Conservation (phyloP, 805 yeast species). For the Hanseniaspora occidentalis region DNA sequence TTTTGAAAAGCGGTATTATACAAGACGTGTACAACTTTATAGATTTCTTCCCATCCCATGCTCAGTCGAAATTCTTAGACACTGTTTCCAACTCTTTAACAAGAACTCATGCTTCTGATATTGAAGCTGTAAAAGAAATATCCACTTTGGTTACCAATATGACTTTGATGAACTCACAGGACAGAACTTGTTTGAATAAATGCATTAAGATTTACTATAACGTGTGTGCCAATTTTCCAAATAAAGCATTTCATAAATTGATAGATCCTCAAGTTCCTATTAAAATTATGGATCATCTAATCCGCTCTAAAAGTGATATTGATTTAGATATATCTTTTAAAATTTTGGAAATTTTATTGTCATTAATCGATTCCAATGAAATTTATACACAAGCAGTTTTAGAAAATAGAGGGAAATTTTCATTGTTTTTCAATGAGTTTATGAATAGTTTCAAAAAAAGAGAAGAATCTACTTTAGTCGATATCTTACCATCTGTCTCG, state of each 20-base stretch:
- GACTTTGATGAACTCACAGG: conserved; percentile 41
- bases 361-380: conserved; percentile 31
- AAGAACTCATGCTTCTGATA: conserved; percentile 31
- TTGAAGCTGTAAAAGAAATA: conserved; percentile 38
- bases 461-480: conserved; percentile 36
- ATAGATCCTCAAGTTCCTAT: conserved; percentile 14
- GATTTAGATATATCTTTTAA: conserved; percentile 21
- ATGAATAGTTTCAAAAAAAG: conserved; percentile 37
- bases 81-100: conserved; percentile 63
- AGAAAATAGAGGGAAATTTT: conserved; percentile 36
- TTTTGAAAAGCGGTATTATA: conserved; percentile 50
- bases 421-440: conserved; percentile 33
- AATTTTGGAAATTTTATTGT: conserved; percentile 31
- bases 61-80: conserved; percentile 69
- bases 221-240: conserved; percentile 15
- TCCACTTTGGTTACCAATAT: conserved; percentile 43
- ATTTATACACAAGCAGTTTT: conserved; percentile 34
- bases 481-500: conserved; percentile 62
- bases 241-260: conserved; percentile 3
- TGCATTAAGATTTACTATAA: conserved; percentile 17
- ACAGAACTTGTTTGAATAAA: conserved; percentile 22
- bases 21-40: conserved; percentile 55
- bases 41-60: conserved; percentile 82
- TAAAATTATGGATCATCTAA: conserved; percentile 24
- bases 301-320: conserved; percentile 21